Evolutionary conservation across 345 rosid genomes (phyloP), one percentile per base, ranked within the genome.

Genomic region (Eutrema yunnanense): DNA sequence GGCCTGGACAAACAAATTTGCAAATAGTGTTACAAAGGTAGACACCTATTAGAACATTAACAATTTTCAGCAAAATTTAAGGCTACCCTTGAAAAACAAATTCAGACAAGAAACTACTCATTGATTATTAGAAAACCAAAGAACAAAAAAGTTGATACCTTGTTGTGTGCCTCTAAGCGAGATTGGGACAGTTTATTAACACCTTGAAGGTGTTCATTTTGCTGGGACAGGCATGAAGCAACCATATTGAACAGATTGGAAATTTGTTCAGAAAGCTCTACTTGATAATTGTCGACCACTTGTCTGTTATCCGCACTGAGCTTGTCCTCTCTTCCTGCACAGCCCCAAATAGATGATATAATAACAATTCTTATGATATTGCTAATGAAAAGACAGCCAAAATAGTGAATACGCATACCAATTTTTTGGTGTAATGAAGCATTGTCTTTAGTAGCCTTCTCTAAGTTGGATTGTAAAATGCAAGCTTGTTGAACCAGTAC

Each of bases 401-500:
- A 34, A 12, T 42, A 12, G 58, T 69, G 11, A 22, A 38, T 34
- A 59, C 41, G 43, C 84, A 43, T 83, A 92, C 99, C 98, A 65
- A 96, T 84, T 83, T 96, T 96, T 55, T 84, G 87, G 76, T 84
- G 87, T 84, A 96, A 74, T 27, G 84, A 83, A 56, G 83, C 85
- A 80, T 92, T 96, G 63, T 96, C 96, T 82, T 80, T 81, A 37
- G 87, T 81, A 75, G 91, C 86, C 81, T 88, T 96, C 84, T 96
- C 97, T 76, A 96, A 73, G 66, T 87, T 88, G 57, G 94, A 83
- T 60, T 84, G 86, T 70, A 96, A 71, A 60, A 52, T 82, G 72
- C 90, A 82, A 52, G 99, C 97, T 85, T 86, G 98, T 67, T 87
- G 87, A 55, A 90, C 84, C 81, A 96, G 71, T 71, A 92, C 87